Base-by-base conservation (phyloP, 2,329 filamentous ascomycete genomes). In the Scleromitrula shiraiana region DNA sequence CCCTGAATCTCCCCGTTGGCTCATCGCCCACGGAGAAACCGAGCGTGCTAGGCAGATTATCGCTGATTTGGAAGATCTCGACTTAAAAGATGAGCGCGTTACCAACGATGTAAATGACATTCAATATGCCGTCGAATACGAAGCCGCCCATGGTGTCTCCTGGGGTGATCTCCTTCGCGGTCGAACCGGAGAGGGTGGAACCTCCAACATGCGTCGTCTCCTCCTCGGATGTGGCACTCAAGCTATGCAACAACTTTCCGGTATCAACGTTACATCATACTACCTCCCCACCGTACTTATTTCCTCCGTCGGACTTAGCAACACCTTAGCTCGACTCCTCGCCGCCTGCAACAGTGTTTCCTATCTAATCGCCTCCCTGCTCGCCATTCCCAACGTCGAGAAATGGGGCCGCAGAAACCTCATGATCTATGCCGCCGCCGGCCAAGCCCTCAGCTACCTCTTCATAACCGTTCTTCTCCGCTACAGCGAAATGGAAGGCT, bases 191-290 rank as follows among this genome's bases (percentile, higher is more conserved):
- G 38, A 41, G 23, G 20, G 33, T 2, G 43, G 43, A 20, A 46
- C 43, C 3, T 30, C 23, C 12, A 41, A 81, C 73, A 64, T 86
- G 45, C 82, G 83, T 60, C 79, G 82, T 57, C 82, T 82, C 19
- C 79, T 87, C 51, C 74, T 88, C 40, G 83, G 83, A 59, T 83
- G 78, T 35, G 81, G 81, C 15, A 73, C 87, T 26, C 83, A 49
- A 55, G 65, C 75, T 12, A 71, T 76, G 62, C 74, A 79, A 53
- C 76, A 80, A 53, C 64, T 70, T 9, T 62, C 59, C 3, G 68
- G 61, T 2, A 69, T 70, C 43, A 71, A 71, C 45, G 56, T 70
- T 0, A 70, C 70, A 52, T 70, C 68, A 0, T 71, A 70, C 56
- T 71, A 70, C 27, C 70, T 74, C 0, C 68, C 74, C 0, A 71